Percentiles rank a stretch among this genome's conserved stretches.
Conservation (phyloP, 495 filamentous ascomycete genomes). For the Friedmanniomyces simplex region DNA sequence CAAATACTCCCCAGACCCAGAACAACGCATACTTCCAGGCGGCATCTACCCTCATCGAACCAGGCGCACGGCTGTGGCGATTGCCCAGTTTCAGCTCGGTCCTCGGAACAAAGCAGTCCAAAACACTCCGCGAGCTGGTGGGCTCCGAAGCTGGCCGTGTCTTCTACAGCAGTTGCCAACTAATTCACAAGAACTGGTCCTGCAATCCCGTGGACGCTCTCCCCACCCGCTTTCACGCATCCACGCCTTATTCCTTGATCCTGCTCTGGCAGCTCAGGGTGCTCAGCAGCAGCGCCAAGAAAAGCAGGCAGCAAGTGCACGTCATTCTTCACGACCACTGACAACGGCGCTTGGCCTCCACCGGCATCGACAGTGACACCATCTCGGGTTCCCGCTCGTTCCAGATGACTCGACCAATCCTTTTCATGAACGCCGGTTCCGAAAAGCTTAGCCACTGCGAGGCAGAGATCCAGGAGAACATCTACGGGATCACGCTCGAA, state of each 20-base stretch:
- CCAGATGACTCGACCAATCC: not conserved
- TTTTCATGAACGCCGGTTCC: not conserved
- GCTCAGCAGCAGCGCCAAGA: not conserved
- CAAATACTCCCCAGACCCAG: not conserved
- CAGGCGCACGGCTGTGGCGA: not conserved
- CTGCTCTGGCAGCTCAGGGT: not conserved
- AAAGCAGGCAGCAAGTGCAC: not conserved
- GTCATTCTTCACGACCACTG: not conserved
- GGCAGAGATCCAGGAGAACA: not conserved
- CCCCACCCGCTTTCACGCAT: not conserved
- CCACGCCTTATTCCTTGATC: not conserved
- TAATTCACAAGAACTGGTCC: not conserved
- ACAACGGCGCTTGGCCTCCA: not conserved
- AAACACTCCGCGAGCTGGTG: not conserved
- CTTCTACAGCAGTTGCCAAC: not conserved
- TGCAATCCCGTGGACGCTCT: not conserved
- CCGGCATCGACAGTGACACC: not conserved
- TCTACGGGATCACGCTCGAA: constrained; percentile 1
- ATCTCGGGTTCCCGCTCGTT: not conserved
- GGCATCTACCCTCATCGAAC: not conserved
- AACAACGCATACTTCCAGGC: not conserved
- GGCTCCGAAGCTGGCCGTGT: not conserved
- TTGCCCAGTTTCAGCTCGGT: not conserved
- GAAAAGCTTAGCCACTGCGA: not conserved
- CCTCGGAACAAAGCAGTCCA: not conserved